These are phyloP conservation scores for Lachancea dasiensis DNA, from an alignment of 805 yeast genomes.

Conservation along the genomic window DNA sequence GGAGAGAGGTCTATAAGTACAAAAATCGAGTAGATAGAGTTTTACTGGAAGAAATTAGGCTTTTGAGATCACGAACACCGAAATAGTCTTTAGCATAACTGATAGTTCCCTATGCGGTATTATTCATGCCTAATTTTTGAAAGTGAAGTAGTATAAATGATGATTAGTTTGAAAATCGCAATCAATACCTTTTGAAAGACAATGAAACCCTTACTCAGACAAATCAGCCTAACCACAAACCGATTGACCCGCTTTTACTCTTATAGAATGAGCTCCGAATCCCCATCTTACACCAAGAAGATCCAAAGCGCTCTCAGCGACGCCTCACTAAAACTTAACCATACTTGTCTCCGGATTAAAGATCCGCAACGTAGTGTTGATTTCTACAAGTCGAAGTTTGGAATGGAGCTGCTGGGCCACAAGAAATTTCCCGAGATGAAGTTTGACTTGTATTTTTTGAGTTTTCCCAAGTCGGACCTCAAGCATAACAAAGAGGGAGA, in stretches of 20 bases:
- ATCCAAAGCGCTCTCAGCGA: conserved; percentile 23
- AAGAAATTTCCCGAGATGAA: conserved; percentile 48
- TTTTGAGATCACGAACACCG: too few relatives aligned
- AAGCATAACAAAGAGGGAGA: conserved; percentile 39
- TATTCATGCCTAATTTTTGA: too few relatives aligned
- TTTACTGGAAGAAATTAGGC: too few relatives aligned
- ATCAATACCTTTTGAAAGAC: too few relatives aligned
- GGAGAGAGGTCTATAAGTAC: too few relatives aligned
- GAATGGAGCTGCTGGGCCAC: conserved; percentile 55
- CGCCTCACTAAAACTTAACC: conserved; percentile 42
- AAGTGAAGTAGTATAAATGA: too few relatives aligned
- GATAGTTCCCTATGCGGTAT: too few relatives aligned
- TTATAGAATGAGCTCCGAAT: conserved; percentile 17
- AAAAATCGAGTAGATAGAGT: too few relatives aligned
- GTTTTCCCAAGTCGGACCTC: conserved; percentile 31
- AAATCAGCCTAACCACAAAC: neutral
- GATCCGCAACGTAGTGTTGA: conserved; percentile 68
- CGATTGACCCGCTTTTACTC: neutral
- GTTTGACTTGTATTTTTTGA: conserved; percentile 66
- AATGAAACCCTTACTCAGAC: neutral
- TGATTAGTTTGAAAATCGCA: too few relatives aligned
- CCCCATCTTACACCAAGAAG: conserved; percentile 11
- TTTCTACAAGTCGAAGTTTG: conserved; percentile 71
- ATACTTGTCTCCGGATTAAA: conserved; percentile 73
- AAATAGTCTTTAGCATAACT: too few relatives aligned